Evolutionary conservation across 1,139 yeast species (phyloP).

Genomic region (Kodamaea suecica): DNA sequence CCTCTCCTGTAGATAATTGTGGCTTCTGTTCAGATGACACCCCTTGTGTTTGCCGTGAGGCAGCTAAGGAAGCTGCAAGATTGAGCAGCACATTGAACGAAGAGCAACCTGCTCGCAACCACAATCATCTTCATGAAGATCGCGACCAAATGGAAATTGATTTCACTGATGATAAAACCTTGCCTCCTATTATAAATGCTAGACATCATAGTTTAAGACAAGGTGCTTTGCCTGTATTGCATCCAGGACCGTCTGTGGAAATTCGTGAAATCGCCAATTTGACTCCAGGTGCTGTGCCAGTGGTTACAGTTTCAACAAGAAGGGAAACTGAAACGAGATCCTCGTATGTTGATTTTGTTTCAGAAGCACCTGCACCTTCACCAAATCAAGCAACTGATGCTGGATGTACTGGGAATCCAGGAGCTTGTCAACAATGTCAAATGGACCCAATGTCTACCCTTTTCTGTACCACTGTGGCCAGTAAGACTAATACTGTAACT

Average conservation of each 20-base stretch:
- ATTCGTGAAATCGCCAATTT: constrained; percentile 44
- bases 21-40: constrained; percentile 93
- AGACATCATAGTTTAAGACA: constrained; percentile 14
- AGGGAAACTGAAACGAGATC: constrained; percentile 11
- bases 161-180: constrained; percentile 19
- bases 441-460: constrained; percentile 84
- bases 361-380: constrained; percentile 1
- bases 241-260: constrained; percentile 65
- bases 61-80: constrained; percentile 58
- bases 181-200: constrained; percentile 34
- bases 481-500: constrained; percentile 45
- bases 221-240: constrained; percentile 54
- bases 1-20: constrained; percentile 71
- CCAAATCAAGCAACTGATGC: constrained; percentile 12
- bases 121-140: constrained; percentile 3
- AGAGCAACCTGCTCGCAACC: constrained; percentile 4
- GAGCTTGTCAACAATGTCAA: constrained; percentile 82
- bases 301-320: constrained; percentile 25
- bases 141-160: constrained; percentile 15
- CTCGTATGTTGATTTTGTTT: constrained; percentile 1
- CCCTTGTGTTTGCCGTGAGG: constrained; percentile 89
- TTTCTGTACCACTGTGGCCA: constrained; percentile 83
- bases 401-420: constrained; percentile 87
- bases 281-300: constrained; percentile 43
- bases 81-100: constrained; percentile 28